phyloP scores from a whole-genome alignment of 2,329 filamentous ascomycete species.

The Penicillium fuscoglaucum region DNA sequence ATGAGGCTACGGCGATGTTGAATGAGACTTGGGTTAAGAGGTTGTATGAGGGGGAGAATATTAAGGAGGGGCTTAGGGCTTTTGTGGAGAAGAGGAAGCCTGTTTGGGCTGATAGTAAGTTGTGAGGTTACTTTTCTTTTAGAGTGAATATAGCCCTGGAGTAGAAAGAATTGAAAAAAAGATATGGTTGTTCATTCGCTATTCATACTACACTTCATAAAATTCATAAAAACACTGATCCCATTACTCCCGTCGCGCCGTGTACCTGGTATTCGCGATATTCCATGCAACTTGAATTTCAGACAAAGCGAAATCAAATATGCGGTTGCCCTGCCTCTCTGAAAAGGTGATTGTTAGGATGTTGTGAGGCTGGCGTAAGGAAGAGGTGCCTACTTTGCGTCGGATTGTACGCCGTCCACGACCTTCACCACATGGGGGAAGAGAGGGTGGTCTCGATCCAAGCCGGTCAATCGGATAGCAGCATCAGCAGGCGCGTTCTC shows the following conservation, averaged over 20 bases:
- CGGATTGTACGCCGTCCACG: conserved; percentile 76
- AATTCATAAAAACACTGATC: conserved; percentile 19
- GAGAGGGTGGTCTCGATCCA: conserved; percentile 74
- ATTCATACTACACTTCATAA: conserved; percentile 16
- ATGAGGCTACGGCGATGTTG: conserved; percentile 60
- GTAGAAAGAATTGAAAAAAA: conserved; percentile 1
- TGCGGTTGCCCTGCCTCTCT: conserved; percentile 32
- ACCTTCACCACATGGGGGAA: conserved; percentile 73
- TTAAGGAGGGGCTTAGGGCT: conserved; percentile 70
- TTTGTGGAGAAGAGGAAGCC: conserved; percentile 76
- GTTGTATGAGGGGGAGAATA: conserved; percentile 68
- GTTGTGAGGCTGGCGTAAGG: background rate
- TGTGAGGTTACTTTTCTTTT: conserved; percentile 23
- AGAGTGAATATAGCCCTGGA: background rate
- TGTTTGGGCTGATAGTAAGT: conserved; percentile 55
- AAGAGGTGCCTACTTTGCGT: conserved; percentile 37
- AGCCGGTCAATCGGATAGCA: conserved; percentile 76
- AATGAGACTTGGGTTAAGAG: conserved; percentile 59
- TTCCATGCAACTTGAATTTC: conserved; percentile 30
- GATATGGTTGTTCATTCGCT: conserved; percentile 6
- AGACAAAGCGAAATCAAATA: conserved; percentile 27
- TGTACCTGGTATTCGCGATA: conserved; percentile 32
- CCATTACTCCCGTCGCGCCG: conserved; percentile 30
- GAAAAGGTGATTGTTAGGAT: conserved; percentile 19
- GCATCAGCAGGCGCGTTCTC: conserved; percentile 71